Evolutionary conservation across 371 early-diverging fungal species (phyloP).

Genomic region (Zopfochytrium polystomum): DNA sequence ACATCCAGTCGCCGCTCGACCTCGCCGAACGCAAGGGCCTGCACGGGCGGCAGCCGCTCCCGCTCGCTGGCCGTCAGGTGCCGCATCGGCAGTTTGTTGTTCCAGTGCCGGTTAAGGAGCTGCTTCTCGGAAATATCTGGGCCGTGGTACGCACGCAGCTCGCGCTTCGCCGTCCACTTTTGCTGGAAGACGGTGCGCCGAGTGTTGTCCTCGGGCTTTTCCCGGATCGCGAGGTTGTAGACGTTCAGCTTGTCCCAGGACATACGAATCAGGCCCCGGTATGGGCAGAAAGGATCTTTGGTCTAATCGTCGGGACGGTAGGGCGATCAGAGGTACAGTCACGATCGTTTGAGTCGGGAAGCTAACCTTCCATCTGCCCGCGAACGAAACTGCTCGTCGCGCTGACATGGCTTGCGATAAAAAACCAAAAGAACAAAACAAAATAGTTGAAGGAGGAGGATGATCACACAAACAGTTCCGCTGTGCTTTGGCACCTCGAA

Average conservation of each 20-base stretch:
- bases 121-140: conserved; percentile 82
- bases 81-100: conserved; percentile 32
- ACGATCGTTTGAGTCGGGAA: too few relatives aligned
- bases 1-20: conserved; percentile 90
- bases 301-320: too few relatives aligned
- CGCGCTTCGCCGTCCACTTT: conserved; percentile 89
- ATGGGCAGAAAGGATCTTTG: conserved; percentile 33
- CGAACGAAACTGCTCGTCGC: too few relatives aligned
- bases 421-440: too few relatives aligned
- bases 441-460: too few relatives aligned
- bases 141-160: conserved; percentile 91
- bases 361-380: too few relatives aligned
- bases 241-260: conserved; percentile 91
- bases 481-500: too few relatives aligned
- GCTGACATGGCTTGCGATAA: too few relatives aligned
- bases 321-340: too few relatives aligned
- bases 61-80: conserved; percentile 35
- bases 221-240: conserved; percentile 75
- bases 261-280: conserved; percentile 70
- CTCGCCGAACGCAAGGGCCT: conserved; percentile 80
- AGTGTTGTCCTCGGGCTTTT: conserved; percentile 50
- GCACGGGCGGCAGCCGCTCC: conserved; percentile 62
- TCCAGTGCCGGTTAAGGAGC: conserved; percentile 45
- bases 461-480: too few relatives aligned
- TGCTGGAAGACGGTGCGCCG: conserved; percentile 87